phyloP scores from a whole-genome alignment of 768 basidiomycete genomes.

The Grammothele lineata region DNA sequence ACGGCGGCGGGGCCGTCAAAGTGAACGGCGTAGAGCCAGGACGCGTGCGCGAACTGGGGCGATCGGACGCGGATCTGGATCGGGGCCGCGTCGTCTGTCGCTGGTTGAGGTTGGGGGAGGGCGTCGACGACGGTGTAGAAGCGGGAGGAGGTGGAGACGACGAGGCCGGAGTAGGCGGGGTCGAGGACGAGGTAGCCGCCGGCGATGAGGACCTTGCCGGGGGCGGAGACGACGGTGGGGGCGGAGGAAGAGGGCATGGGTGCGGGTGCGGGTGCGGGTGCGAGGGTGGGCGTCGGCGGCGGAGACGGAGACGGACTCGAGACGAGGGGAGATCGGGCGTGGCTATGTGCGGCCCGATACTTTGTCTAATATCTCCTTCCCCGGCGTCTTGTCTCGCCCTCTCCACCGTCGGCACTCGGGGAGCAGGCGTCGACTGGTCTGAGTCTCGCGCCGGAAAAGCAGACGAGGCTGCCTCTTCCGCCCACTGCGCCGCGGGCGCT shows the following conservation, averaged over 20 bases:
- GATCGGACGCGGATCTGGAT: constrained; percentile 71
- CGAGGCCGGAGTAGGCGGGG: constrained; percentile 76
- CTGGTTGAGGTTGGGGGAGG: constrained; percentile 14
- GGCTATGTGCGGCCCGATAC: too few species aligned
- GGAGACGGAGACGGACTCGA: too few species aligned
- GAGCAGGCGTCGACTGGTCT: too few species aligned
- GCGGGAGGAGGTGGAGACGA: constrained; percentile 88
- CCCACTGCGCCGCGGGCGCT: too few species aligned
- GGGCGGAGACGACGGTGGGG: constrained; percentile 75
- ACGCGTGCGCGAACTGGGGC: constrained; percentile 83
- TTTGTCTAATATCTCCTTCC: too few species aligned
- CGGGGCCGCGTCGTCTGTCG: constrained; percentile 11
- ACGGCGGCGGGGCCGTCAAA: constrained; percentile 29
- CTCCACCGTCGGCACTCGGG: too few species aligned
- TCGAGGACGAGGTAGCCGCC: constrained; percentile 98
- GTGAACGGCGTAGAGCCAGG: constrained; percentile 66
- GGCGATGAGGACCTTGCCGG: constrained; percentile 92
- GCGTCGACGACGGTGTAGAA: constrained; percentile 76
- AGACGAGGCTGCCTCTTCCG: too few species aligned
- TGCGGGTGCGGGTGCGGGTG: too few species aligned
- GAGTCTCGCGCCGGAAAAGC: too few species aligned
- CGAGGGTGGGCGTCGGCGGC: too few species aligned
- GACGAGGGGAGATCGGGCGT: too few species aligned
- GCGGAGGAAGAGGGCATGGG: constrained; percentile 17
- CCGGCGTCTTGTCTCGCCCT: too few species aligned